phyloP scores from a whole-genome alignment of 2,329 filamentous ascomycete species.

The Aureobasidium lini region DNA sequence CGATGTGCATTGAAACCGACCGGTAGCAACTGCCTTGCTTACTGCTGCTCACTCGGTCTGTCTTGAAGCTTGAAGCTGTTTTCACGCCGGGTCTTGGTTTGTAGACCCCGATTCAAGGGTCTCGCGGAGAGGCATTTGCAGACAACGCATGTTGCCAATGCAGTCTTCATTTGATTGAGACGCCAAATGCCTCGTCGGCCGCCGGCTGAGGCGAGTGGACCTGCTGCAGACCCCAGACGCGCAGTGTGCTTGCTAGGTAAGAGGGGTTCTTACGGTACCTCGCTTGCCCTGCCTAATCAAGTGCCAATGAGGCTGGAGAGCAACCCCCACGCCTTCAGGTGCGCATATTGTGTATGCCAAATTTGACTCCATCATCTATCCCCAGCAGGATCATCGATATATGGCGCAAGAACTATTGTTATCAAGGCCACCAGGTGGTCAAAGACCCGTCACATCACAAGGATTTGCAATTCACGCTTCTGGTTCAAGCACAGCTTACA shows the following conservation, averaged over 20 bases:
- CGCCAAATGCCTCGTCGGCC: not conserved
- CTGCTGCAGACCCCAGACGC: not conserved
- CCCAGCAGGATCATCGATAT: not conserved
- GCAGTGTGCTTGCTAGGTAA: not conserved
- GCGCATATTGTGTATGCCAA: conserved; percentile 1
- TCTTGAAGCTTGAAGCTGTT: not conserved
- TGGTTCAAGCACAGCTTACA: not conserved
- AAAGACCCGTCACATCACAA: conserved; percentile 8
- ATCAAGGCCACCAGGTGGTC: conserved; percentile 3
- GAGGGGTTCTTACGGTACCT: conserved; percentile 2
- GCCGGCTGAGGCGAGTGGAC: not conserved
- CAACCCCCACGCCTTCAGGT: conserved; percentile 2
- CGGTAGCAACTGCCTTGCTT: conserved; percentile 7
- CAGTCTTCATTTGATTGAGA: not conserved
- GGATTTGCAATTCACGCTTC: not conserved
- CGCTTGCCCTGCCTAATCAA: conserved; percentile 10
- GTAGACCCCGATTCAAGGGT: conserved; percentile 4
- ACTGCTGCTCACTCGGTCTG: conserved; percentile 8
- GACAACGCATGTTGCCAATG: not conserved
- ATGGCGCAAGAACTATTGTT: conserved; percentile 9
- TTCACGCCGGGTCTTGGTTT: not conserved
- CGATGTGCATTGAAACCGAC: conserved; percentile 11
- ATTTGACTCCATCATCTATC: not conserved
- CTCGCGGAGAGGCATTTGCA: not conserved
- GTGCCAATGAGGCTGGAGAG: conserved; percentile 9